phyloP scores from a whole-genome alignment of 176 grass and related monocot genomes.

The Musa itinerans region DNA sequence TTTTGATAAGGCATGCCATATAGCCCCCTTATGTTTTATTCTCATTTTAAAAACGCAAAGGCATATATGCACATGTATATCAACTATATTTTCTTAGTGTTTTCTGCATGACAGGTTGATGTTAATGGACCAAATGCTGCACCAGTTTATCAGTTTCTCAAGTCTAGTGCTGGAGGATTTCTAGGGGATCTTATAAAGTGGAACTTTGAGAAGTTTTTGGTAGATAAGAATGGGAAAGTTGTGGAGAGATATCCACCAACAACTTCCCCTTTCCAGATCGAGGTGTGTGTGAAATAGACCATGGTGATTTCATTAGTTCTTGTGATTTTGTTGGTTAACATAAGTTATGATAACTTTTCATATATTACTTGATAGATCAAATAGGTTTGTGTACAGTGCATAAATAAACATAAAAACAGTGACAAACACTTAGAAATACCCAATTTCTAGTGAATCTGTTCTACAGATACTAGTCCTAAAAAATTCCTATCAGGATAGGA shows the following conservation, averaged over 20 bases:
- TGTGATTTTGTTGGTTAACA: neutral
- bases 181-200: constrained; percentile 91
- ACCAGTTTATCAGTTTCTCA: constrained; percentile 84
- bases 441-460: neutral
- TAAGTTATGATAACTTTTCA: neutral
- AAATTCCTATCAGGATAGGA: neutral
- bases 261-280: constrained; percentile 96
- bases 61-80: constrained; percentile 8
- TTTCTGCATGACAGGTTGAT: constrained; percentile 58
- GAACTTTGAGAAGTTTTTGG: constrained; percentile 98
- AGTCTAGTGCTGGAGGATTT: constrained; percentile 95
- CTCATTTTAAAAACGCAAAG: neutral
- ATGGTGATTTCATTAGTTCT: neutral
- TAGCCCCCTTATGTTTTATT: neutral
- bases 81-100: neutral
- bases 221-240: constrained; percentile 91
- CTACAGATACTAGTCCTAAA: neutral
- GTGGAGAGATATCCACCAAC: constrained; percentile 92
- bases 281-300: constrained; percentile 36
- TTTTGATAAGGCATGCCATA: constrained; percentile 78
- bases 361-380: neutral
- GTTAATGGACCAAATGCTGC: constrained; percentile 94
- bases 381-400: neutral
- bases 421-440: neutral
- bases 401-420: neutral